phyloP scores from a whole-genome alignment of 306 rosid species.

The Elaeagnus macrophylla region DNA sequence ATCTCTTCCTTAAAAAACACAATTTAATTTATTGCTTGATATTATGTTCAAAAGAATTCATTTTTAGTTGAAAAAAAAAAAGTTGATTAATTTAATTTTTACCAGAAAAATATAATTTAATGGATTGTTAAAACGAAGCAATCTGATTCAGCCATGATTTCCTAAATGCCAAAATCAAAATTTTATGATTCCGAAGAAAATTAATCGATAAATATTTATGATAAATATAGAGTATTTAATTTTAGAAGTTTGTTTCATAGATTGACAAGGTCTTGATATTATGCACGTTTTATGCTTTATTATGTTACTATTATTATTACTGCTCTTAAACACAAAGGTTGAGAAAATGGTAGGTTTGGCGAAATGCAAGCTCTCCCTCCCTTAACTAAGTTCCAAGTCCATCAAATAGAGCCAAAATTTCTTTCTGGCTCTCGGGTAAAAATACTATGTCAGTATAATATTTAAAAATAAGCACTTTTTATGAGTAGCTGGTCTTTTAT shows the following conservation, averaged over 20 bases:
- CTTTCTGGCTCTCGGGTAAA: not conserved
- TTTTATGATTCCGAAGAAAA: no score
- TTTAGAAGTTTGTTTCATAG: constrained; percentile 12
- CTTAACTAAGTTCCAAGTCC: not conserved
- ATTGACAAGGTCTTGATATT: constrained; percentile 33
- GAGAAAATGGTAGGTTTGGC: not conserved
- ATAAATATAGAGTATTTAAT: not conserved
- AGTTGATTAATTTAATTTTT: no score
- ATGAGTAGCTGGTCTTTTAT: no score
- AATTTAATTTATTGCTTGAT: not conserved
- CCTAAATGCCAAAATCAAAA: no score
- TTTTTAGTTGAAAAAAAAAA: no score
- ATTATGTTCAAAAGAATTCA: no score
- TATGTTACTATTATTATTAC: not conserved
- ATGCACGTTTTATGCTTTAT: not conserved
- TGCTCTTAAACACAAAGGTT: not conserved
- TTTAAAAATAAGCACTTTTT: no score
- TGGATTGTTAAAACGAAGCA: no score
- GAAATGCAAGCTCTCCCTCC: constrained; percentile 13
- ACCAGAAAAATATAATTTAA: no score
- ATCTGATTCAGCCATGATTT: no score
- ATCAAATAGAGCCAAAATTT: not conserved
- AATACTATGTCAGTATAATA: no score
- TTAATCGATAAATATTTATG: no score
- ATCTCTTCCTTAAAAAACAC: constrained; percentile 24